Evolutionary conservation across 306 rosid species (phyloP).

Genomic region (Acmispon strigosus): DNA sequence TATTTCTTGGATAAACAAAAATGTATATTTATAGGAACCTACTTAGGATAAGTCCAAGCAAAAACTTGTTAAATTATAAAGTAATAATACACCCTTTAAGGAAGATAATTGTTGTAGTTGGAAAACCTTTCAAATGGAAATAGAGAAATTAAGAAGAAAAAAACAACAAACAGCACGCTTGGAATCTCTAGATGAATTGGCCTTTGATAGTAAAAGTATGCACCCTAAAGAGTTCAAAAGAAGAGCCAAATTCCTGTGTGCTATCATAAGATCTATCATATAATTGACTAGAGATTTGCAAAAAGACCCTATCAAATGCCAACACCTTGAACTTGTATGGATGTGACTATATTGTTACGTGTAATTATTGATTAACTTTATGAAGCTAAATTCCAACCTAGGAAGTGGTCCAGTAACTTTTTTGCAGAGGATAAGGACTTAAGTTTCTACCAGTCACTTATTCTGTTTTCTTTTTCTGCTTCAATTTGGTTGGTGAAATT

Average conservation of each 20-base stretch:
- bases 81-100: neutral
- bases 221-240: neutral
- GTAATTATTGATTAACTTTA: conserved; percentile 13
- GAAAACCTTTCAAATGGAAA: neutral
- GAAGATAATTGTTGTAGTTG: neutral
- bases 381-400: neutral
- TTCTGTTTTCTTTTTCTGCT: neutral
- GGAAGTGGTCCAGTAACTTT: conserved; percentile 21
- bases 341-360: conserved; percentile 21
- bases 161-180: conserved; percentile 1
- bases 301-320: conserved; percentile 8
- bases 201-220: conserved; percentile 9
- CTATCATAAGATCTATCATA: conserved; percentile 4
- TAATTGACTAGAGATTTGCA: conserved; percentile 11
- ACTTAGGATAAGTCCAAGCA: no score
- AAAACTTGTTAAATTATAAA: neutral
- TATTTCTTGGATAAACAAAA: no score
- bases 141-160: neutral
- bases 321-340: conserved; percentile 15
- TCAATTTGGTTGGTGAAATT: neutral
- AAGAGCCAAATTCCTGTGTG: conserved; percentile 9
- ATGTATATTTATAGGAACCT: neutral
- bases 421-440: conserved; percentile 34
- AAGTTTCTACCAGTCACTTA: neutral
- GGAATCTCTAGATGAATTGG: conserved; percentile 2